A percentile compares a stretch with the other conserved stretches of the same genome.
phyloP scores from a whole-genome alignment of 371 early-diverging fungal species.

The Chytridium lagenaria region DNA sequence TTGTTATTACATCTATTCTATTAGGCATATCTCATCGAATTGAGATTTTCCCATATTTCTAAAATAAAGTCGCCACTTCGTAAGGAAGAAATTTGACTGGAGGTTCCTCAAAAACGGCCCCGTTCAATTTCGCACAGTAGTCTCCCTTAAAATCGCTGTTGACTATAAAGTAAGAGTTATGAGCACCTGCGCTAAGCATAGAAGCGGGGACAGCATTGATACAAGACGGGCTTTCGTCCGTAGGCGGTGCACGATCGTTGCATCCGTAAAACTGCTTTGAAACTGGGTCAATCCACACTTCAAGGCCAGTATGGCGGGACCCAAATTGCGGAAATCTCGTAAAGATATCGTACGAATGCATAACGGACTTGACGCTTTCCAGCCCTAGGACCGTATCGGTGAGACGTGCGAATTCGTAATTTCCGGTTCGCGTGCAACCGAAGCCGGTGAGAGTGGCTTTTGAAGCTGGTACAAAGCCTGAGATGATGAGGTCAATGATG shows the following conservation, averaged over 20 bases:
- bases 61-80: too few relatives aligned
- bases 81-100: too few relatives aligned
- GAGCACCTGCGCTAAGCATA: not conserved
- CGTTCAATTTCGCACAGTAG: too few relatives aligned
- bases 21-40: too few relatives aligned
- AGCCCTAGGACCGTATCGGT: not conserved
- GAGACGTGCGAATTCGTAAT: not conserved
- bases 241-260: not conserved
- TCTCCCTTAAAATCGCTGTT: too few relatives aligned
- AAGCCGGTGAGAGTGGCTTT: not conserved
- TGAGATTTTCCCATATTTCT: too few relatives aligned
- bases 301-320: not conserved
- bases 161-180: not conserved
- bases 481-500: not conserved
- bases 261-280: not conserved
- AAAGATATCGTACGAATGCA: not conserved
- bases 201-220: not conserved
- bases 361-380: not conserved
- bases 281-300: not conserved
- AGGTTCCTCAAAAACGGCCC: too few relatives aligned
- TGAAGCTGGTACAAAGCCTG: not conserved
- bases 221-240: not conserved
- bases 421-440: conserved; percentile 1
- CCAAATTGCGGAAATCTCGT: not conserved
- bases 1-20: too few relatives aligned